Base-by-base conservation (phyloP, 2,329 filamentous ascomycete species). In the Exserohilum turcica region DNA sequence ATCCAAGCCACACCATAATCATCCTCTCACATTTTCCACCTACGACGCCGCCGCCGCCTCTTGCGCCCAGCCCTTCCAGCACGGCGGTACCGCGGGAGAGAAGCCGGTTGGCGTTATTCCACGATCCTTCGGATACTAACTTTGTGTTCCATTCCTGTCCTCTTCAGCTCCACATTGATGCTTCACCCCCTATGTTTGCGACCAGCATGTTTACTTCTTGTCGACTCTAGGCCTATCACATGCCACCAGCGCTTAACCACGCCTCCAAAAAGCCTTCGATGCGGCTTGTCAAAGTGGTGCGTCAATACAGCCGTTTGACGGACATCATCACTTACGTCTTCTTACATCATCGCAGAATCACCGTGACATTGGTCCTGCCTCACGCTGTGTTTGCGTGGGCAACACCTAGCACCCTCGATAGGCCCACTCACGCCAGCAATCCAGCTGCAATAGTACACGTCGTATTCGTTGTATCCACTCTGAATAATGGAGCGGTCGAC, bases 401-500 rank as follows among this genome's bases (percentile, higher is more conserved):
- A 39, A 29, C 8, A n/a, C 15, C 18, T 27, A 7, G 6, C 19
- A n/a, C 27, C 18, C 28, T 6, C 32, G 8, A 21, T n/a, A 43
- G 50, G 40, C 33, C 50, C 46, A 54, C 40, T 42, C 15, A 12
- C 35, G 36, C 24, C 16, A 8, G 19, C 27, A 35, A n/a, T 36
- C 40, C 21, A 40, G 51, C 40, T 45, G 18, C 33, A 15, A 43
- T 44, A 10, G 32, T 50, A 44, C 29, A 35, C 28, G n/a, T 9
- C 21, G 38, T 38, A 29, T 16, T 31, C 21, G 29, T 35, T 19
- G 50, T 38, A 48, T 28, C 42, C 39, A 38, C 37, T 15, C 24
- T 37, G 21, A 18, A 35, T 31, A 13, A 45, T 19, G 10, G 42
- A 27, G 40, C 36, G 31, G 27, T 35, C 49, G 42, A 33, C 33